Percentiles rank a stretch among this genome's conserved stretches.
Evolutionary conservation across 176 grass and related monocot genomes (phyloP).

Genomic region (Oryza brachyantha): DNA sequence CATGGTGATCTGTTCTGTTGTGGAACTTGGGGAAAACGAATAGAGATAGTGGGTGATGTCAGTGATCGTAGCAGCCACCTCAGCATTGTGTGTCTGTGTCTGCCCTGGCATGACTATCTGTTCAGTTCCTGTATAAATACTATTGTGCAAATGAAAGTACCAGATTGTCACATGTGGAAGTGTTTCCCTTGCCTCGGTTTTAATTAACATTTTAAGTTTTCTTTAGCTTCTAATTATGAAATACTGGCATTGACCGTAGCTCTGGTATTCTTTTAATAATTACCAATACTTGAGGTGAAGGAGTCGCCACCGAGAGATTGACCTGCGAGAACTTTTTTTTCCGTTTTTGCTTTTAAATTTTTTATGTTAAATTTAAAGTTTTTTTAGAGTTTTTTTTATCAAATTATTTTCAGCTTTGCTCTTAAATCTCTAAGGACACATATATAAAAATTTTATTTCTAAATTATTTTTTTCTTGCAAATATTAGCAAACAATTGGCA

Average conservation of each 20-base stretch:
- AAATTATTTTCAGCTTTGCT: too few relatives aligned
- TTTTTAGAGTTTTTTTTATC: too few relatives aligned
- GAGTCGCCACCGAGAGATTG: neutral
- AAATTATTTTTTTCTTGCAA: too few relatives aligned
- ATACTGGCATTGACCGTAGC: neutral
- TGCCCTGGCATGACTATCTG: neutral
- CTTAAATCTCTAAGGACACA: too few relatives aligned
- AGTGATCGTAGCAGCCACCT: conserved; percentile 22
- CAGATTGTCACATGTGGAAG: conserved; percentile 27
- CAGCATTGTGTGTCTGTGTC: conserved; percentile 20
- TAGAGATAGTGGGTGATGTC: neutral
- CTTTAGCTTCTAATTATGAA: neutral
- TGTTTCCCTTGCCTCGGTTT: neutral
- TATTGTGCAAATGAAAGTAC: conserved; percentile 4
- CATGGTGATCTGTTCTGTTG: conserved; percentile 19
- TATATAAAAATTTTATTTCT: too few relatives aligned
- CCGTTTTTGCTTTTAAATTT: too few relatives aligned
- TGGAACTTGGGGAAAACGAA: neutral
- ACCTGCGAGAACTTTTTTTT: too few relatives aligned
- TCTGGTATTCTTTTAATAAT: neutral
- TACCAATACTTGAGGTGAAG: neutral
- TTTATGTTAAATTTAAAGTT: too few relatives aligned
- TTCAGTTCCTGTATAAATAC: conserved; percentile 43
- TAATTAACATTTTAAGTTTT: neutral
- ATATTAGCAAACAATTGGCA: too few relatives aligned